phyloP scores from a whole-genome alignment of 305 asterid species.

The Solanum aculeatissimum region DNA sequence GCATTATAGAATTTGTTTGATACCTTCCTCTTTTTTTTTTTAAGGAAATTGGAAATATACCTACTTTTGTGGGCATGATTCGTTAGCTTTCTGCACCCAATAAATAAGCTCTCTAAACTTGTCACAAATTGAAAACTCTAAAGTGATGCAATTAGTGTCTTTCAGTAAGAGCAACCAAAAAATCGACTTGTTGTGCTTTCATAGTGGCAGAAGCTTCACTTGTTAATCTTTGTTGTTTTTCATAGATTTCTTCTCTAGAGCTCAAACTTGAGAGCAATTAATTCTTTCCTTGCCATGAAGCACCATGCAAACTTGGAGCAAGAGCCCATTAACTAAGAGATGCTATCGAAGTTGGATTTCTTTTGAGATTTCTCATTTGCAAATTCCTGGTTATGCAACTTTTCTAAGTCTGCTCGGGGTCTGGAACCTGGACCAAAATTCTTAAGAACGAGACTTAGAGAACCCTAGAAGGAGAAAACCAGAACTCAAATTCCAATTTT shows the following conservation, averaged over 20 bases:
- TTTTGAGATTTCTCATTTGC: not conserved
- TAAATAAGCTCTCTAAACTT: not conserved
- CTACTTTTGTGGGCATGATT: not conserved
- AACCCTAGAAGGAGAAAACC: not conserved
- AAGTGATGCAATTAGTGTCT: not conserved
- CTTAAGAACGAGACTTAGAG: not conserved
- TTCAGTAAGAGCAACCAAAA: not conserved
- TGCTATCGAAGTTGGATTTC: not conserved
- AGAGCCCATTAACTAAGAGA: not conserved
- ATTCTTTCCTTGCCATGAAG: not conserved
- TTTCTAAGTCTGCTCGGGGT: not conserved
- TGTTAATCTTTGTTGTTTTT: not conserved
- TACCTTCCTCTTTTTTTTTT: not conserved
- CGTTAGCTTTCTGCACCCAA: not conserved
- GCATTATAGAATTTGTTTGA: not conserved
- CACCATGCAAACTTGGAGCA: not conserved
- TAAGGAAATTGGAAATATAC: not conserved
- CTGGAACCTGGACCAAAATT: not conserved
- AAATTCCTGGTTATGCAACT: not conserved
- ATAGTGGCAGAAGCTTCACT: not conserved
- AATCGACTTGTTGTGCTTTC: not conserved
- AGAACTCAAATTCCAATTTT: not conserved
- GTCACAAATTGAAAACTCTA: not conserved
- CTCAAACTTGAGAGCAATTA: not conserved
- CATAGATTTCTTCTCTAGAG: not conserved